These are phyloP conservation scores for Komagataella ulmi DNA, from an alignment of 805 yeast genomes.

Conservation along the genomic window DNA sequence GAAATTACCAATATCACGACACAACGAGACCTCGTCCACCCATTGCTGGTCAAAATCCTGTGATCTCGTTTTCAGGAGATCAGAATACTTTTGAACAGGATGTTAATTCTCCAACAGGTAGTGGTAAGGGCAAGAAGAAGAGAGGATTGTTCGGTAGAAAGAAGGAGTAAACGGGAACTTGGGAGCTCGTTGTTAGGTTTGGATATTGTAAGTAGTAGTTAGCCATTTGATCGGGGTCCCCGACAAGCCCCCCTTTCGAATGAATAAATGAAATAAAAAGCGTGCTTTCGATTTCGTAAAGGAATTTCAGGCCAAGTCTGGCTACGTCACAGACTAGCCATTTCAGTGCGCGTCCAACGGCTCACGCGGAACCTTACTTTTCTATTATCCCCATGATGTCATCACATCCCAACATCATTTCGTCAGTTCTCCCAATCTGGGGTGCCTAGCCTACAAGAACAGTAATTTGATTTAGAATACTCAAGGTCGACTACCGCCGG, in stretches of 20 bases:
- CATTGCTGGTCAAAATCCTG: conserved; percentile 3
- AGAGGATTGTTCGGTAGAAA: conserved; percentile 69
- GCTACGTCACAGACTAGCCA: not conserved
- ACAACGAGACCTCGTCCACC: conserved; percentile 4
- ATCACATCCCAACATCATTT: not conserved
- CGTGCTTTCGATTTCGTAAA: not conserved
- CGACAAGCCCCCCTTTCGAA: not conserved
- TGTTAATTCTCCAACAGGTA: conserved; percentile 25
- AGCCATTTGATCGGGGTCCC: not conserved
- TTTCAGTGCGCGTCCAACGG: not conserved
- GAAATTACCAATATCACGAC: conserved; percentile 16
- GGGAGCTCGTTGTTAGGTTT: not conserved
- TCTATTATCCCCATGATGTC: not conserved
- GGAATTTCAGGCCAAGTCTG: not conserved
- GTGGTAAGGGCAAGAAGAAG: conserved; percentile 54
- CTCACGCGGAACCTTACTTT: not conserved
- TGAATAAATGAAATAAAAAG: not conserved
- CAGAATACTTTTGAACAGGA: conserved; percentile 11
- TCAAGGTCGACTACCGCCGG: not conserved
- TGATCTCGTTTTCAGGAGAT: conserved; percentile 4
- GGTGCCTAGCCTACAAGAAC: not conserved
- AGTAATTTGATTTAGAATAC: not conserved
- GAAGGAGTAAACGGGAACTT: conserved; percentile 8
- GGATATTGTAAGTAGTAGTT: not conserved
- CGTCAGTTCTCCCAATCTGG: not conserved